Base-by-base conservation (phyloP, 1,284 basidiomycete genomes). In the Leccinum ponderosum region DNA sequence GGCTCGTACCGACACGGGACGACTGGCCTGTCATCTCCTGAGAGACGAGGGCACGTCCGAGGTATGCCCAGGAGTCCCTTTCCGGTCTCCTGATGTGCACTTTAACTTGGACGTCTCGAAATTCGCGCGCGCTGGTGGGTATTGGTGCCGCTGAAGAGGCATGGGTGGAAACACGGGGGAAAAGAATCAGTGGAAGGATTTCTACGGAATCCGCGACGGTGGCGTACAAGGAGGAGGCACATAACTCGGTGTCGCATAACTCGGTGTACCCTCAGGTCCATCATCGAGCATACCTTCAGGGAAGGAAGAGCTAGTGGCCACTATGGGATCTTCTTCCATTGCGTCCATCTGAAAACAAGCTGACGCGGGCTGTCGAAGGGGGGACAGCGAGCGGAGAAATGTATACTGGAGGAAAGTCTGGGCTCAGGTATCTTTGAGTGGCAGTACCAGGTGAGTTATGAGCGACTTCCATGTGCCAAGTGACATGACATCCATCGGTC, bases 51-150 rank as follows among this genome's bases (percentile, higher is more conserved):
- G 85, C 90, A 68, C 90, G 83, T 11, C 90, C 90, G 57, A 92
- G 81, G 67, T 93, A 93, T 20, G 84, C 78, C 90, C 90, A 93
- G n/a, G 85, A 82, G 70, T 93, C 91, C 69, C 78, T 85, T 61
- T 91, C 90, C 44, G 90, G 87, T 65, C 85, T 79, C 65, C 90
- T 81, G 66, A 91, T 87, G 69, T 93, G 90, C n/a, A 93, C 89
- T 72, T 93, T 92, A 58, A 92, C 90, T 61, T 87, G 82, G 57
- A 93, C 83, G 60, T 92, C 90, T 60, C 87, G 84, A 71, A 90
- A 87, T 64, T 88, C 87, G 64, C 82, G 81, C 59, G 70, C 33
- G 55, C 44, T 42, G 37, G 75, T 59, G 52, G 72, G 70, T 55
- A 73, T 61, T 60, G 71, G 59, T 68, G 69, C 63, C 62, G 65